Conservation (phyloP, 441 rosid genomes). For the Brassica balearica region DNA sequence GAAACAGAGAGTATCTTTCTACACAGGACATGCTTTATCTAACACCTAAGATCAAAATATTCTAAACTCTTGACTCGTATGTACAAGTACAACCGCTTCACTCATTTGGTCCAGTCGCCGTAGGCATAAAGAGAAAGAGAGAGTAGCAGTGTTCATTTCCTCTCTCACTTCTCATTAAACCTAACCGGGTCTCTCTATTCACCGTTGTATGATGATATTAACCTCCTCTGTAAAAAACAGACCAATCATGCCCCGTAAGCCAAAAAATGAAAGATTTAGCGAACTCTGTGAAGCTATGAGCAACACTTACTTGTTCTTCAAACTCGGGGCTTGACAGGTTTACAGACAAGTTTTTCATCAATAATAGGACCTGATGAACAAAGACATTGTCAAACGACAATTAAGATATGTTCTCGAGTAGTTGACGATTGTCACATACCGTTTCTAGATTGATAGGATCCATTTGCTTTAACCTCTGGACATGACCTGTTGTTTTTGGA, state of each 20-base stretch:
- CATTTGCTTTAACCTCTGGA: slow-evolving; percentile 86
- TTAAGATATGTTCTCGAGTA: background rate
- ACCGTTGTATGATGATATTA: slow-evolving; percentile 38
- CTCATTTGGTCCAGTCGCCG: background rate
- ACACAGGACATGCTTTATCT: background rate
- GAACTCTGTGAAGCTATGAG: background rate
- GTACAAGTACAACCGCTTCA: slow-evolving; percentile 19
- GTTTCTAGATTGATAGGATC: slow-evolving; percentile 89
- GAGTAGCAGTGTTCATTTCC: background rate
- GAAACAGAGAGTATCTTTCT: background rate
- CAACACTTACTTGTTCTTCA: slow-evolving; percentile 76
- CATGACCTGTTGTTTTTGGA: slow-evolving; percentile 68
- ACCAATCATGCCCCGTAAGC: slow-evolving; percentile 5
- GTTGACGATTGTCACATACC: slow-evolving; percentile 49
- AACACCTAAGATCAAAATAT: slow-evolving; percentile 2
- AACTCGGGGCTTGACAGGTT: slow-evolving; percentile 88
- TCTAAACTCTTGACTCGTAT: slow-evolving; percentile 19
- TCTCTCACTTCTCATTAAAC: background rate
- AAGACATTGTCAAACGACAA: background rate
- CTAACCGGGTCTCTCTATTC: slow-evolving; percentile 22
- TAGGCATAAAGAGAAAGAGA: background rate
- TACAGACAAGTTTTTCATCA: slow-evolving; percentile 88
- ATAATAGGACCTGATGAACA: slow-evolving; percentile 66
- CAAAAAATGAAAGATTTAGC: background rate
- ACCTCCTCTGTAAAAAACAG: slow-evolving; percentile 34